Base-by-base conservation (phyloP, 2,329 filamentous ascomycete genomes). In the Triangularia verruculosa region DNA sequence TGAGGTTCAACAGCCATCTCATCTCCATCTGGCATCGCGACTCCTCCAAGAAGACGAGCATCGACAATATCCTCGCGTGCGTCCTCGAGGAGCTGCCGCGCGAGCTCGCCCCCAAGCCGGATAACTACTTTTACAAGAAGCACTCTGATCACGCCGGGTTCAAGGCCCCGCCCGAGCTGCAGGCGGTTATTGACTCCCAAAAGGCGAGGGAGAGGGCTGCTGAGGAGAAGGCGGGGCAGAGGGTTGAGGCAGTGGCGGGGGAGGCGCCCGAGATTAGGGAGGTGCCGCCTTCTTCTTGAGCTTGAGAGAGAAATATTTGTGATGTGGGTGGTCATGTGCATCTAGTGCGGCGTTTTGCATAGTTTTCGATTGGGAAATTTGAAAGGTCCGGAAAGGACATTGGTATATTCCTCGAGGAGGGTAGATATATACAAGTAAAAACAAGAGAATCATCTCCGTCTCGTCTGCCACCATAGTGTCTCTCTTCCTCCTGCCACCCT, bases 11-110 rank as follows among this genome's bases (percentile, higher is more conserved):
- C 78, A 90, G 89, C 28, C 89, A 94, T 74, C 86, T 97, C 70
- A 89, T 97, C 74, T 90, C 91, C 70, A 86, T 98, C 72, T 98
- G 94, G 94, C 95, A 97, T 79, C 91, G 95, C 67, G 90, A 96
- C 72, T 88, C 89, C 22, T 88, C 87, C 65, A 93, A 95, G 77
- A 83, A 91, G 72, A 87, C 85, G 70, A 95, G 92, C 5, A 85
- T 95, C 70, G 87, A 94, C 73, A 85, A 82, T 67, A 83, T 97
- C 64, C 82, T 93, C 57, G 79, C 86, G 66, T 89, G 86, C 56
- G 88, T 97, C 59, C 80, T 96, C 56, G 84, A 88, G 59, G 86
- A 91, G 68, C 80, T 97, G 28, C 89, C 89, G 5, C 78, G 83
- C 1, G 90, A 95, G 73, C 78, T 96, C 69, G 82, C 82, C 64